Percentiles rank a stretch among this genome's conserved stretches.
phyloP scores from a whole-genome alignment of 495 filamentous ascomycete species.

The Cercophora samala region DNA sequence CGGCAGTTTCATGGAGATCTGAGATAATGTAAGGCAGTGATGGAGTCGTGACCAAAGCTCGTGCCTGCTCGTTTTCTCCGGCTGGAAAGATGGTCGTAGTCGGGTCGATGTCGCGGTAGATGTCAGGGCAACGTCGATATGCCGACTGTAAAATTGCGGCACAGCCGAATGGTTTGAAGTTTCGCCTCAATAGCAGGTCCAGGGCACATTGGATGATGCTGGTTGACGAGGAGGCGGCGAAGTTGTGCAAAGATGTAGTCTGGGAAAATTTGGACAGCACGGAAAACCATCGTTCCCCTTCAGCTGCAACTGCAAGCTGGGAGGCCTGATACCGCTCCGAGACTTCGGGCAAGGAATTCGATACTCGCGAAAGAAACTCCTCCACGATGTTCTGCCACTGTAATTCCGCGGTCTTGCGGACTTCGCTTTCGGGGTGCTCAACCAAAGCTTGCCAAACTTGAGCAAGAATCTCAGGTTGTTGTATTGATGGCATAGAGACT shows the following conservation, averaged over 20 bases:
- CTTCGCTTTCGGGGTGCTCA: slow-evolving; percentile 25
- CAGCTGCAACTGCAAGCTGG: slow-evolving; percentile 59
- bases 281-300: slow-evolving; percentile 61
- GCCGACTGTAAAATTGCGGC: slow-evolving; percentile 58
- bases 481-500: slow-evolving; percentile 33
- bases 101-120: slow-evolving; percentile 22
- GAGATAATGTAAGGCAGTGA: slow-evolving; percentile 37
- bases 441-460: slow-evolving; percentile 32
- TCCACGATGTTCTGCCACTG: slow-evolving; percentile 56
- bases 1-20: slow-evolving; percentile 31
- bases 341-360: slow-evolving; percentile 70
- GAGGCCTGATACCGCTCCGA: slow-evolving; percentile 70
- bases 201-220: slow-evolving; percentile 35
- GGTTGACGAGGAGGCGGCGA: slow-evolving; percentile 19
- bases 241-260: slow-evolving; percentile 3
- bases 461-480: slow-evolving; percentile 30
- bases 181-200: slow-evolving; percentile 46
- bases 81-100: slow-evolving; percentile 24
- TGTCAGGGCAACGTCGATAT: slow-evolving; percentile 31
- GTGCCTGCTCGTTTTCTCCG: slow-evolving; percentile 19
- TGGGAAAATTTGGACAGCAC: slow-evolving; percentile 40
- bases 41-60: slow-evolving; percentile 33
- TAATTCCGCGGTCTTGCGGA: slow-evolving; percentile 13
- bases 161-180: slow-evolving; percentile 81
- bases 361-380: slow-evolving; percentile 58